Conservation (phyloP, 2,329 filamentous ascomycete genomes). For the Talaromyces amestolkiae region DNA sequence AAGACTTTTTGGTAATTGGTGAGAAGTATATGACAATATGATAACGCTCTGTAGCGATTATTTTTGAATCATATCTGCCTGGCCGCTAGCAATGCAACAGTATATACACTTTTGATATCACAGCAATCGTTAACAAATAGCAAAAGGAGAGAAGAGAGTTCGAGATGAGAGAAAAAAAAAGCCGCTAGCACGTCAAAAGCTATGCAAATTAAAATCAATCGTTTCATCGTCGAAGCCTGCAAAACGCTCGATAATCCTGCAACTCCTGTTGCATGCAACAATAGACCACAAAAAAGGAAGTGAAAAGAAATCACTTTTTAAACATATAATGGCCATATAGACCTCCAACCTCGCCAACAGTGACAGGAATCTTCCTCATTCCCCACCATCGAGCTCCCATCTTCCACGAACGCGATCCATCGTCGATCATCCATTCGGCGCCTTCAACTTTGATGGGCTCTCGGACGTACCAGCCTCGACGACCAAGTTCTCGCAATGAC, state of each 20-base stretch:
- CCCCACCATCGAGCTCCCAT: conserved; percentile 83
- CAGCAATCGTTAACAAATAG: background rate
- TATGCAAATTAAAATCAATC: background rate
- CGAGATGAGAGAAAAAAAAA: background rate
- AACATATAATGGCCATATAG: conserved; percentile 62
- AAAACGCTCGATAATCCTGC: conserved; percentile 19
- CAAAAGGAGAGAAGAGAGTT: background rate
- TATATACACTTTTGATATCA: conserved; percentile 3
- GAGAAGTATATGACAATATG: background rate
- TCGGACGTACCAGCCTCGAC: conserved; percentile 66
- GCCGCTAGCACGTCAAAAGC: background rate
- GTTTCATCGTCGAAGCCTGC: conserved; percentile 3
- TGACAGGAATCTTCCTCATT: conserved; percentile 66
- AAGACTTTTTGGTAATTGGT: background rate
- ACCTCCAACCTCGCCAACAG: conserved; percentile 55
- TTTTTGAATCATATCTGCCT: background rate
- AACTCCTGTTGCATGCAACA: conserved; percentile 16
- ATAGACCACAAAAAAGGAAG: conserved; percentile 22
- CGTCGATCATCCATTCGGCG: conserved; percentile 42
- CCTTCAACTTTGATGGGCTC: conserved; percentile 36
- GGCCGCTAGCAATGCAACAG: conserved; percentile 3
- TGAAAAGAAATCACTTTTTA: conserved; percentile 43
- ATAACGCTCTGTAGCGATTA: background rate
- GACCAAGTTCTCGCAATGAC: conserved; percentile 66
- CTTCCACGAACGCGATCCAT: conserved; percentile 69